Percentiles rank a stretch among this genome's conserved stretches.
Conservation (phyloP, 257 asterid species). For the Solanum rostratum region DNA sequence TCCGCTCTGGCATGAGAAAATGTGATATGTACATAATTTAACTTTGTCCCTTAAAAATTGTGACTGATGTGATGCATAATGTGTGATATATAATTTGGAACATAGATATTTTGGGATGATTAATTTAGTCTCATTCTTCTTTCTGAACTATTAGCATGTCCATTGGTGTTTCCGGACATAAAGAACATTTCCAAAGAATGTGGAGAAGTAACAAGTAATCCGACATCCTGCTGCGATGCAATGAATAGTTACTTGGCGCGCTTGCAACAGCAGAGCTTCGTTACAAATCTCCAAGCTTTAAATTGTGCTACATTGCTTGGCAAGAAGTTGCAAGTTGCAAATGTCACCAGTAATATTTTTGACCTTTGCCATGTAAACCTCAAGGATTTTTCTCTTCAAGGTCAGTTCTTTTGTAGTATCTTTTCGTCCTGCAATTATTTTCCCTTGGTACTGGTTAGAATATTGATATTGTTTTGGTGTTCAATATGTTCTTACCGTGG, state of each 20-base stretch:
- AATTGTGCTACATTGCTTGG: slow-evolving; percentile 19
- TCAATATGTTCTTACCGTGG: not conserved
- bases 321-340: slow-evolving; percentile 9
- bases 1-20: not conserved
- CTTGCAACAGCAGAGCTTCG: slow-evolving; percentile 19
- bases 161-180: slow-evolving; percentile 18
- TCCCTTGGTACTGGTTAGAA: not conserved
- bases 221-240: slow-evolving; percentile 10
- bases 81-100: not conserved
- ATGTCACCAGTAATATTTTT: slow-evolving; percentile 4
- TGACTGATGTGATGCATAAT: not conserved
- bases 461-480: not conserved
- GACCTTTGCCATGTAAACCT: slow-evolving; percentile 14
- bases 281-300: slow-evolving; percentile 19
- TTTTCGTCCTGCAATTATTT: not conserved
- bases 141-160: slow-evolving; percentile 14
- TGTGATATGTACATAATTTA: not conserved
- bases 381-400: slow-evolving; percentile 27
- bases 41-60: not conserved
- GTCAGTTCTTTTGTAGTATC: not conserved
- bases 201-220: not conserved
- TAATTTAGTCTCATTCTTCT: not conserved
- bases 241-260: slow-evolving; percentile 11
- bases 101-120: not conserved
- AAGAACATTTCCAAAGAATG: slow-evolving; percentile 9